Evolutionary conservation across 1,139 yeast species (phyloP).

Genomic region (Lodderomyces metapsilosis): DNA sequence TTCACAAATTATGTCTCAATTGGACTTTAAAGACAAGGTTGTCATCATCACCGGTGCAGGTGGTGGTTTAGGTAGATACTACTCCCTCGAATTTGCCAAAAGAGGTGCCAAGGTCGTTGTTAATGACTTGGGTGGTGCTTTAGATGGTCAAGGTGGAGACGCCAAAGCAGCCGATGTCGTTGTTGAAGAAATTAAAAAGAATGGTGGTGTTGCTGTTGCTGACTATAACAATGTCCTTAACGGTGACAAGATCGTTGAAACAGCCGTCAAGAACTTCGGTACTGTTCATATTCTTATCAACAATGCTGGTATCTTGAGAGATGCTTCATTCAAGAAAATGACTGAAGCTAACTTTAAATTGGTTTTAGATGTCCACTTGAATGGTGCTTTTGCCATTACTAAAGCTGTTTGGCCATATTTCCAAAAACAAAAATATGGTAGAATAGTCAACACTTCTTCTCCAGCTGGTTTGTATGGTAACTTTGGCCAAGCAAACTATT

Average conservation of each 20-base stretch:
- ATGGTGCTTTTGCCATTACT: conserved; percentile 84
- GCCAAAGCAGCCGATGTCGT: conserved; percentile 82
- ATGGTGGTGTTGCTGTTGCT: conserved; percentile 88
- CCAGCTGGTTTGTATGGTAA: conserved; percentile 97
- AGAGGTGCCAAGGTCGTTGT: conserved; percentile 93
- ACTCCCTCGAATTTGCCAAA: conserved; percentile 82
- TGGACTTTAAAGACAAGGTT: conserved; percentile 72
- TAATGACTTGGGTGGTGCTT: conserved; percentile 87
- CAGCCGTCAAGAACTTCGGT: conserved; percentile 86
- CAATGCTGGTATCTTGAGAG: conserved; percentile 93
- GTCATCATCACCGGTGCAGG: conserved; percentile 97
- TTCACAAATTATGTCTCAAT: conserved; percentile 34
- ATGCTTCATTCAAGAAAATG: conserved; percentile 78
- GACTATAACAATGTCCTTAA: conserved; percentile 90
- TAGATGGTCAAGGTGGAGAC: conserved; percentile 66
- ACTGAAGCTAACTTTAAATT: conserved; percentile 73
- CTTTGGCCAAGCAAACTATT: conserved; percentile 95
- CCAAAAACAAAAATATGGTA: conserved; percentile 80
- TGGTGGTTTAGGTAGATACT: conserved; percentile 90
- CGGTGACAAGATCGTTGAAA: conserved; percentile 81
- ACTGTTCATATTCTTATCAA: conserved; percentile 86
- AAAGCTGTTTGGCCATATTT: conserved; percentile 93
- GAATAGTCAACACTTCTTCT: conserved; percentile 88
- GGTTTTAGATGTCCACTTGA: conserved; percentile 83
- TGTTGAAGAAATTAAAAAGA: conserved; percentile 73